Conservation (phyloP, 225 moss, liverwort and hornwort species). For the Marchantia polymorpha region DNA sequence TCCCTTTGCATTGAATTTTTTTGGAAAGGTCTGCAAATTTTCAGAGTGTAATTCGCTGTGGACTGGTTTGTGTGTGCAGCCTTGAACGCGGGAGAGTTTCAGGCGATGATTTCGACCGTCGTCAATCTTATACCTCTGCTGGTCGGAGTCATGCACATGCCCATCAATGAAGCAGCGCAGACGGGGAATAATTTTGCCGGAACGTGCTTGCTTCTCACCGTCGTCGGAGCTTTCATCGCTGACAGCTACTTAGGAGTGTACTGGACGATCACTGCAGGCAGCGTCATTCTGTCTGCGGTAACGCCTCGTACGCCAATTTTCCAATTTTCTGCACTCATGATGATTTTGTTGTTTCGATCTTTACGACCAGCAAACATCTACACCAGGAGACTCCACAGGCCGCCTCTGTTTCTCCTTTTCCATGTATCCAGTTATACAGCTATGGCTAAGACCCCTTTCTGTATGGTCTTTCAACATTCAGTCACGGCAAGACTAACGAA, state of each 20-base stretch:
- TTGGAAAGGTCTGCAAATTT: no score
- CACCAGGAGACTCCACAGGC: no score
- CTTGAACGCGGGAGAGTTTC: conserved; percentile 18
- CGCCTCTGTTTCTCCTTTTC: no score
- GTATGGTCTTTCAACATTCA: no score
- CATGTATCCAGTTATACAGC: no score
- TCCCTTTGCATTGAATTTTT: no score
- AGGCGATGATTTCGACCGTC: conserved; percentile 3
- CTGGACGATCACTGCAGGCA: conserved; percentile 45
- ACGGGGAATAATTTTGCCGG: conserved; percentile 23
- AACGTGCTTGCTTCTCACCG: conserved; percentile 25
- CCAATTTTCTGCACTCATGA: no score
- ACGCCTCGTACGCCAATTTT: background rate
- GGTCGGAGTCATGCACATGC: background rate
- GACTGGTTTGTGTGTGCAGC: conserved; percentile 14
- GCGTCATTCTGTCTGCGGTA: conserved; percentile 44
- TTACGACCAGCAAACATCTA: no score
- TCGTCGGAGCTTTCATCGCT: conserved; percentile 56
- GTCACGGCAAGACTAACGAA: no score
- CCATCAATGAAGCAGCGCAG: conserved; percentile 10
- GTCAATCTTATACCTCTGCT: conserved; percentile 20
- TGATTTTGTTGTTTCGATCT: no score
- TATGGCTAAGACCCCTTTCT: no score
- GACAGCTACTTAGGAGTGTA: conserved; percentile 61
- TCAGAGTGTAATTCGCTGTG: no score